Conservation (phyloP, 139 green algal genomes). For the Picochlorum sp. region DNA sequence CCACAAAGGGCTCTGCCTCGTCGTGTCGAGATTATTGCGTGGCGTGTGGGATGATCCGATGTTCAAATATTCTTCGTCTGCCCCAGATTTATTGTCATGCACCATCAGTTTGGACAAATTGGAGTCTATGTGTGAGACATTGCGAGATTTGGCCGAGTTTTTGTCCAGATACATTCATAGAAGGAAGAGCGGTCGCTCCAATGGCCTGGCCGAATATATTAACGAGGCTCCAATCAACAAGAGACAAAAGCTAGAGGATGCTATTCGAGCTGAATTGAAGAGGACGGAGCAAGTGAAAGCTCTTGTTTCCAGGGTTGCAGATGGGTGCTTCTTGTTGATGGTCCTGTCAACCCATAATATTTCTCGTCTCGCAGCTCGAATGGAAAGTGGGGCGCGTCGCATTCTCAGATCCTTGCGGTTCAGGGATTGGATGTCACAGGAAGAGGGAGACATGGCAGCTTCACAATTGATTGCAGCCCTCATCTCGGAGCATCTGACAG, state of each 20-base stretch:
- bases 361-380: slow-evolving; percentile 38
- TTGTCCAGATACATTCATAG: slow-evolving; percentile 34
- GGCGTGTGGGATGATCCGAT: slow-evolving; percentile 66
- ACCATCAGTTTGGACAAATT: slow-evolving; percentile 13
- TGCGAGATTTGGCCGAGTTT: slow-evolving; percentile 51
- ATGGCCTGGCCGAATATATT: slow-evolving; percentile 1
- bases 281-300: slow-evolving; percentile 30
- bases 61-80: slow-evolving; percentile 7
- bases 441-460: slow-evolving; percentile 47
- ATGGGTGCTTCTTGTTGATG: slow-evolving; percentile 55
- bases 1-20: slow-evolving; percentile 72
- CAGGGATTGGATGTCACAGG: slow-evolving; percentile 50
- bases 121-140: slow-evolving; percentile 41
- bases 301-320: slow-evolving; percentile 40
- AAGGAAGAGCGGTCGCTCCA: slow-evolving; percentile 5
- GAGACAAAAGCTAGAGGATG: slow-evolving; percentile 59
- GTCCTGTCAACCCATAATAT: slow-evolving; percentile 33
- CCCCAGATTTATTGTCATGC: slow-evolving; percentile 5
- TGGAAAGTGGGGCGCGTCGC: slow-evolving; percentile 22
- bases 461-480: slow-evolving; percentile 56
- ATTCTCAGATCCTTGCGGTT: slow-evolving; percentile 22
- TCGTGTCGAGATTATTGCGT: slow-evolving; percentile 59
- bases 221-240: slow-evolving; percentile 33
- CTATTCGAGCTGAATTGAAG: slow-evolving; percentile 55
- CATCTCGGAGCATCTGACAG: slow-evolving; percentile 47